Percentiles rank a stretch among this genome's conserved stretches.
Conservation (phyloP, 805 yeast genomes). For the Candida vartiovaarae region DNA sequence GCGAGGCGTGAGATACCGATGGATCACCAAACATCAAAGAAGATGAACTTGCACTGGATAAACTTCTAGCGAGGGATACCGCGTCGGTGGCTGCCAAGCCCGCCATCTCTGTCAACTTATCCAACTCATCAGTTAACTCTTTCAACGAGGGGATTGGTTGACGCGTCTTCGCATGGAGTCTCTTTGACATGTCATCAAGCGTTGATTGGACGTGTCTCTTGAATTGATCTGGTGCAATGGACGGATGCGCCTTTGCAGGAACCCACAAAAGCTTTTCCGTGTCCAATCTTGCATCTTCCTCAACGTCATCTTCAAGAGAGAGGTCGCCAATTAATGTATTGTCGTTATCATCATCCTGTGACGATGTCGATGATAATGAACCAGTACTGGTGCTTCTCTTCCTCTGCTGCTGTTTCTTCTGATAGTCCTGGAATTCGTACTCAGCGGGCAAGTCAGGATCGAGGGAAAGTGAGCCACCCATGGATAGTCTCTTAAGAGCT, state of each 20-base stretch:
- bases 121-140: slow-evolving; percentile 69
- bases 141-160: slow-evolving; percentile 52
- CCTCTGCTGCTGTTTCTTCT: slow-evolving; percentile 16
- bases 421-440: slow-evolving; percentile 22
- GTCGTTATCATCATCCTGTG: slow-evolving; percentile 12
- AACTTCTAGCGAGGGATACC: slow-evolving; percentile 70
- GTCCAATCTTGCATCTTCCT: slow-evolving; percentile 7
- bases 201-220: slow-evolving; percentile 53
- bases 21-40: slow-evolving; percentile 18
- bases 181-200: slow-evolving; percentile 22
- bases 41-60: slow-evolving; percentile 64
- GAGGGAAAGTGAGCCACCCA: slow-evolving; percentile 44
- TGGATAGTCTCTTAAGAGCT: slow-evolving; percentile 65
- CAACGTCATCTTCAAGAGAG: slow-evolving; percentile 1
- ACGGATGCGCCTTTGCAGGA: slow-evolving; percentile 92
- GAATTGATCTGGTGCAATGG: slow-evolving; percentile 86
- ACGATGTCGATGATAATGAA: slow-evolving; percentile 13
- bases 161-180: slow-evolving; percentile 6
- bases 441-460: slow-evolving; percentile 66
- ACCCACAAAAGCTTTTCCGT: slow-evolving; percentile 73
- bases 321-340: slow-evolving; percentile 1
- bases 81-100: slow-evolving; percentile 79
- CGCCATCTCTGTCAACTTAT: slow-evolving; percentile 65
- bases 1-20: neutral
- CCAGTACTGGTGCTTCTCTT: slow-evolving; percentile 11